These are phyloP conservation scores for Sugiyamaella pinicola DNA, from an alignment of 1,139 yeast species.

Conservation along the genomic window DNA sequence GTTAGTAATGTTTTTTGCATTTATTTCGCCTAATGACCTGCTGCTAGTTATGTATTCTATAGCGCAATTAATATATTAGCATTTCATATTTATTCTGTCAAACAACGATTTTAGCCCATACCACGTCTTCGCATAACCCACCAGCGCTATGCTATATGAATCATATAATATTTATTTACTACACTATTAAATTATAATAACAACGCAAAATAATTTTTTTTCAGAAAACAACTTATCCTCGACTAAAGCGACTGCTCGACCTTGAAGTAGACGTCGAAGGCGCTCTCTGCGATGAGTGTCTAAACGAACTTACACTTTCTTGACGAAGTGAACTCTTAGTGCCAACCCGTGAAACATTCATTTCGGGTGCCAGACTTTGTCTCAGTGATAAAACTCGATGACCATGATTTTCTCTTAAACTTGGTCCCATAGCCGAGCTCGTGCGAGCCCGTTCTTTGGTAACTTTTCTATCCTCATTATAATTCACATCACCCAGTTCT, in stretches of 20 bases:
- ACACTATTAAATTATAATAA: not conserved
- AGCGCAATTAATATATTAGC: not conserved
- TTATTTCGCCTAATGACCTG: slow-evolving; percentile 7
- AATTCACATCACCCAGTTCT: slow-evolving; percentile 32
- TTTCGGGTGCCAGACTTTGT: slow-evolving; percentile 39
- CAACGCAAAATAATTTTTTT: not conserved
- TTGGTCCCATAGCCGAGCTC: slow-evolving; percentile 28
- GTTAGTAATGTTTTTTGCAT: slow-evolving; percentile 10
- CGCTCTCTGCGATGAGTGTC: slow-evolving; percentile 15
- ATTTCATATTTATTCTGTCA: no score
- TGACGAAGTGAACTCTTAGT: slow-evolving; percentile 26
- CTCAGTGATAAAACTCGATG: slow-evolving; percentile 33
- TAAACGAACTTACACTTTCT: slow-evolving; percentile 28
- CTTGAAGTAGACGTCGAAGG: slow-evolving; percentile 20
- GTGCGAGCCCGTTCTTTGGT: slow-evolving; percentile 31
- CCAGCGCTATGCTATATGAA: no score
- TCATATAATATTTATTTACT: no score
- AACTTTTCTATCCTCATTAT: slow-evolving; percentile 30
- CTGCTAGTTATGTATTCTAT: slow-evolving; percentile 12
- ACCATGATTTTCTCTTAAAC: slow-evolving; percentile 24
- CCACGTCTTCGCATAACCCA: no score
- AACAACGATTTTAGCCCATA: no score
- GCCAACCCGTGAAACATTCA: slow-evolving; percentile 28
- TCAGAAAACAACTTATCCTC: not conserved
- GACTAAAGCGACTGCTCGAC: slow-evolving; percentile 21